Evolutionary conservation across 345 rosid species (phyloP), one percentile per base, ranked within the genome.

Genomic region (Populus davidiana): DNA sequence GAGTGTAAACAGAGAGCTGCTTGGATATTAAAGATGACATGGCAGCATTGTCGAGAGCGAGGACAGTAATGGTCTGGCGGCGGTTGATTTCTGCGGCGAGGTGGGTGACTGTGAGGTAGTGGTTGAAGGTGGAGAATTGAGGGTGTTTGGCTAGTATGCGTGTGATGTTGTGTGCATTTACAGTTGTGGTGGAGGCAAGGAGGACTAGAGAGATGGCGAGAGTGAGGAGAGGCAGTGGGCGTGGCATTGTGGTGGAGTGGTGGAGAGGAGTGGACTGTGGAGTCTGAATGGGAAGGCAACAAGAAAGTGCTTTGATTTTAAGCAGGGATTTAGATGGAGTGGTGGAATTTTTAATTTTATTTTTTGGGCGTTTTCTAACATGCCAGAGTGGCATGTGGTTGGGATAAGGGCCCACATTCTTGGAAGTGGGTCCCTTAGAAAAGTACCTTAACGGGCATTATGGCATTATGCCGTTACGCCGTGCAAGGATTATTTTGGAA

Each of bases 311-410:
- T 14, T 33, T 3, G 50, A 11, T 44, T 44, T 44, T 44, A 44
- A 44, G 50, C 3, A 27, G 18, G 23, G 23, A 49, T 39, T 72
- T 41, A 77, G 75, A 1, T 8, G 81, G 63, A 1, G 65, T 38
- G 63, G 77, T 27, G 31, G 56, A 20, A 27, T 8, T 23, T 54
- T 10, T 41, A 41, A 41, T 41, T 41, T 41, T 41, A 41, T 41
- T 2, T 27, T n/a, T 23, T 41, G 12, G 29, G 72, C 14, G 38
- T 73, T 78, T 43, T 5, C 52, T n/a, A n/a, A 23, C 20, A 43
- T 84, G 85, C 87, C 89, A 86, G 88, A 79, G 76, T 52, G 80
- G 81, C 43, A 59, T 74, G 80, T 35, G 86, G 80, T 78, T 27
- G 77, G 64, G 23, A 52, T 12, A 2, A 56, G 87, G 80, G 71